Evolutionary conservation across 208 protist species (phyloP), one percentile per base, ranked within the genome.

Genomic region (Acanthamoeba sp.): DNA sequence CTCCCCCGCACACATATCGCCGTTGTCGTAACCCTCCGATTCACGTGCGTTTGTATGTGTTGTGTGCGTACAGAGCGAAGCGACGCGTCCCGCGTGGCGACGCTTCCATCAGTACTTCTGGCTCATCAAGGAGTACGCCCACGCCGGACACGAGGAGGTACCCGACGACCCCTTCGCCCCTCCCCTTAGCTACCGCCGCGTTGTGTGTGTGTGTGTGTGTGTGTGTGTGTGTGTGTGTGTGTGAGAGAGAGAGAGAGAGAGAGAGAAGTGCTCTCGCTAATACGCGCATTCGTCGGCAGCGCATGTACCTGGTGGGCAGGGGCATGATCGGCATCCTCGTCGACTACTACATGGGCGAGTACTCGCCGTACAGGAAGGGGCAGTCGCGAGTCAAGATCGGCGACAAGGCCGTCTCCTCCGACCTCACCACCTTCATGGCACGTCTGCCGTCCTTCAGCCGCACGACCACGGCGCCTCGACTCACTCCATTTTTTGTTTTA

Each of bases 301-400:
- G 80, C 5, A 88, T 88, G 80, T 88, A 62, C 50, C 10, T 88
- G 48, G 45, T 88, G 80, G 80, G 36, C 16, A 40, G 80, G 3
- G 80, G 80, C 80, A 88, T 88, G 80, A 88, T 88, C 50, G 80
- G 80, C 24, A 62, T 88, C 48, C 50, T 88, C n/a, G 27, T 88
- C 18, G 80, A 88, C 36, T 88, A 88, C 50, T 88, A 88, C 80
- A 88, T 88, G 80, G 80, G 80, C 27, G 80, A 88, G 45, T 88
- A 27, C 48, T 88, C 80, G 48, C 80, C 80, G 14, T 59, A 59
- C 80, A 59, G 36, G 29, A 52, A 62, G 48, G n/a, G 36, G 20
- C 48, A 32, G 42, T 7, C 20, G n/a, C 27, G 76, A 16, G 76
- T 57, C 32, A 85, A 55, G 76, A 45, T 88, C 36, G 80, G 80